phyloP scores from a whole-genome alignment of 2,329 filamentous ascomycete genomes.

The Coniella lustricola region DNA sequence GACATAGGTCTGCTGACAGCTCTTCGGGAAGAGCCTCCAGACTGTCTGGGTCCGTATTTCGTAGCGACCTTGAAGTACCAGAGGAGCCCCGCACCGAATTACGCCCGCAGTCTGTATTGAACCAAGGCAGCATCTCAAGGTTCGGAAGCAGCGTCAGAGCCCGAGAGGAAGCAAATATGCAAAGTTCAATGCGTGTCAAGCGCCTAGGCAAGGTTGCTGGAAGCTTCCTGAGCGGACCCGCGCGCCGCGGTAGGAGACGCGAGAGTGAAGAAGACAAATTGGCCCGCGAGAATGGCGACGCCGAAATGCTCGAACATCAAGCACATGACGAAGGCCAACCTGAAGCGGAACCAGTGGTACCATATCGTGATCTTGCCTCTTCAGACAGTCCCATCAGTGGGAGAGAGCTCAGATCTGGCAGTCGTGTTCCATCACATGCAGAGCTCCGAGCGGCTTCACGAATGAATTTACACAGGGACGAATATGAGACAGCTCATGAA shows the following conservation, averaged over 20 bases:
- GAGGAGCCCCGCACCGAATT: conserved; percentile 45
- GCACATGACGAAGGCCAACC: conserved; percentile 31
- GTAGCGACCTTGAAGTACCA: conserved; percentile 39
- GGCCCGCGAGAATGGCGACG: conserved; percentile 29
- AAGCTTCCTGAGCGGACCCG: conserved; percentile 72
- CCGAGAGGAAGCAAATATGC: conserved; percentile 57
- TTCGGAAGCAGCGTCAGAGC: conserved; percentile 43
- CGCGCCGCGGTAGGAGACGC: conserved; percentile 63
- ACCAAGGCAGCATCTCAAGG: conserved; percentile 47
- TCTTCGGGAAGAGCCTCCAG: conserved; percentile 27
- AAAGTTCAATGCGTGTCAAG: conserved; percentile 72
- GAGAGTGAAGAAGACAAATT: conserved; percentile 56
- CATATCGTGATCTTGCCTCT: conserved; percentile 41
- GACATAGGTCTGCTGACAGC: conserved; percentile 28
- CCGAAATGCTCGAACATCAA: conserved; percentile 36
- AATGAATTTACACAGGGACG: conserved; percentile 25
- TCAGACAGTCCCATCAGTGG: conserved; percentile 54
- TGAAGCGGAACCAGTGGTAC: conserved; percentile 28
- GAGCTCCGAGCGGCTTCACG: conserved; percentile 28
- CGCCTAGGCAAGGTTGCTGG: conserved; percentile 68
- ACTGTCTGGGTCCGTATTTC: conserved; percentile 26
- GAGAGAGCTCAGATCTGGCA: conserved; percentile 35
- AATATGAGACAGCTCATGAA: conserved; percentile 23
- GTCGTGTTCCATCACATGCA: conserved; percentile 32
- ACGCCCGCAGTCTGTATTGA: conserved; percentile 38